Percentiles rank a stretch among this genome's conserved stretches.
These are phyloP conservation scores for Micromonas pusilla DNA, from an alignment of 139 green algal species.

Conservation along the genomic window DNA sequence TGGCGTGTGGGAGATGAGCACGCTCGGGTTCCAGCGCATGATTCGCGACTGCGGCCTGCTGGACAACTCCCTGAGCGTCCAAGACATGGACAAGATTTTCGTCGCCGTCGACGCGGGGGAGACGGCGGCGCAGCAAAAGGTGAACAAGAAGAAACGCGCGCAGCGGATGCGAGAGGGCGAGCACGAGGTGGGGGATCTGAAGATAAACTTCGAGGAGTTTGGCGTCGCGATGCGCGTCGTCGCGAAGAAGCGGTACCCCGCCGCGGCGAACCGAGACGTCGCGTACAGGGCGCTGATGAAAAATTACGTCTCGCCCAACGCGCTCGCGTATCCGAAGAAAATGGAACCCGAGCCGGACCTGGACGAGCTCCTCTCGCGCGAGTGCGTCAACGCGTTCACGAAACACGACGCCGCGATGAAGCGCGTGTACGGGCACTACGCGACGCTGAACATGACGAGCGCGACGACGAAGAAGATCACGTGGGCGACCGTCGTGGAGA, in stretches of 20 bases:
- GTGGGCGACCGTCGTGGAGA: constrained; percentile 4
- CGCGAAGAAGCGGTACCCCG: constrained; percentile 2
- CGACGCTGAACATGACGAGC: constrained; percentile 6
- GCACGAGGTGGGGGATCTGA: not conserved
- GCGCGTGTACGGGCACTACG: constrained; percentile 26
- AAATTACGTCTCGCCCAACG: not conserved
- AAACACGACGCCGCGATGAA: not conserved
- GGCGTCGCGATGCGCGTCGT: not conserved
- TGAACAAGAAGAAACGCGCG: not conserved
- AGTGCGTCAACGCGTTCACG: constrained; percentile 5
- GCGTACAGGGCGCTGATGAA: not conserved
- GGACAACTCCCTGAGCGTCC: constrained; percentile 6
- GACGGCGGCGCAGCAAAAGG: not conserved
- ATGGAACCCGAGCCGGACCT: not conserved
- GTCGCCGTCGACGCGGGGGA: not conserved
- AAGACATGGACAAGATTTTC: constrained; percentile 16
- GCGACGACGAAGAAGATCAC: constrained; percentile 9
- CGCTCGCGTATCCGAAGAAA: not conserved
- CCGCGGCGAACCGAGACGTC: not conserved
- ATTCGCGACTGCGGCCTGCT: constrained; percentile 19
- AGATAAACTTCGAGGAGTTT: constrained; percentile 27
- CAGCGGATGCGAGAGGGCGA: not conserved
- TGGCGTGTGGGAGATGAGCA: constrained; percentile 1
- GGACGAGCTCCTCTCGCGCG: not conserved
- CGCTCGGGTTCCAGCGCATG: constrained; percentile 12